A percentile compares a stretch with the other conserved stretches of the same genome.
Conservation (phyloP, 176 grass and related monocot genomes). For the Echinochloa phyllopogon region DNA sequence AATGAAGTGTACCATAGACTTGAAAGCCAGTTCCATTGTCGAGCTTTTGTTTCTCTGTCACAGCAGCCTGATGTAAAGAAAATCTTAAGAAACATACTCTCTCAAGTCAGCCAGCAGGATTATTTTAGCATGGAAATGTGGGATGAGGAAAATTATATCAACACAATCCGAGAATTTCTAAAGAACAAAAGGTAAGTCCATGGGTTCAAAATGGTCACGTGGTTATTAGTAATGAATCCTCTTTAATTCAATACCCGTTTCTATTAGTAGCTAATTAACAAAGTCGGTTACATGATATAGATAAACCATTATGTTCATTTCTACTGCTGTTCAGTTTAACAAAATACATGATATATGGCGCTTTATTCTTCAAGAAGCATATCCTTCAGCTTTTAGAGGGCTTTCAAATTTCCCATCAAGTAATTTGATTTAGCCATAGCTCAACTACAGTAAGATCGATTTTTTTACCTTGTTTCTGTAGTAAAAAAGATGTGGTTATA, state of each 20-base stretch:
- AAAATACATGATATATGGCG: not conserved
- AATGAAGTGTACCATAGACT: slow-evolving; percentile 28
- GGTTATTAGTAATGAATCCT: not conserved
- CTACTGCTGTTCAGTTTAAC: too few relatives aligned
- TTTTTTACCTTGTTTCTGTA: not conserved
- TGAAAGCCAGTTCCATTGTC: slow-evolving; percentile 13
- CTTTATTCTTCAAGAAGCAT: not conserved
- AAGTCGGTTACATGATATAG: not conserved
- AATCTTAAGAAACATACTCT: slow-evolving; percentile 34
- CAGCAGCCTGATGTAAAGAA: slow-evolving; percentile 36
- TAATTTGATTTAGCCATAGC: not conserved
- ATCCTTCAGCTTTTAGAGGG: not conserved
- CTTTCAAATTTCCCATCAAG: not conserved
- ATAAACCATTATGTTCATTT: not conserved
- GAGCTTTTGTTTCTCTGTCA: slow-evolving; percentile 38
- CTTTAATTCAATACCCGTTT: not conserved
- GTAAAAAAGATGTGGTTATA: not conserved
- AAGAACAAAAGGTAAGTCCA: slow-evolving; percentile 6
- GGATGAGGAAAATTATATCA: slow-evolving; percentile 25
- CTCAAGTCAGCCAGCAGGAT: slow-evolving; percentile 17
- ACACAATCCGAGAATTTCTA: slow-evolving; percentile 19
- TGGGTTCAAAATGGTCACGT: not conserved
- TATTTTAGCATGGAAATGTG: not conserved
- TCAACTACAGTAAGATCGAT: not conserved
- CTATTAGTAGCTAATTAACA: too few relatives aligned